These are phyloP conservation scores for Isoetes taiwanensis DNA, from an alignment of 75 land plant species.

Conservation along the genomic window DNA sequence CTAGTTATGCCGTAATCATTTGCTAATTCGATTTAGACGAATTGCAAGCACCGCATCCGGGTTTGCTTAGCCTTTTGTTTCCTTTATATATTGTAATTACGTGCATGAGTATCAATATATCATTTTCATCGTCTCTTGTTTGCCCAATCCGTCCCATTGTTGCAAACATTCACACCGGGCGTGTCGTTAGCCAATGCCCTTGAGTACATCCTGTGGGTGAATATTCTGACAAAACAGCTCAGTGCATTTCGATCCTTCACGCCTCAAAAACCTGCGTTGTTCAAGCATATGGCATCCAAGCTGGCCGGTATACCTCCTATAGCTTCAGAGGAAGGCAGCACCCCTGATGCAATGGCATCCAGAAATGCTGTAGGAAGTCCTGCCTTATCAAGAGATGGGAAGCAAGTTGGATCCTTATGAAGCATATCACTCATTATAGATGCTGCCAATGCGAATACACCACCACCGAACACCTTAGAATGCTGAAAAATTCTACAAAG, in stretches of 20 bases:
- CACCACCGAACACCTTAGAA: slow-evolving; percentile 94
- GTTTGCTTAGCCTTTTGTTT: too few relatives aligned
- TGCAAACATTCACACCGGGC: too few relatives aligned
- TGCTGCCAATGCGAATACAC: slow-evolving; percentile 84
- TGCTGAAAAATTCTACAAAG: slow-evolving; percentile 62
- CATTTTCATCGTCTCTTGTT: too few relatives aligned
- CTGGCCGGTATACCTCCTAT: slow-evolving; percentile 78
- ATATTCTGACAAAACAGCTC: slow-evolving; percentile 79
- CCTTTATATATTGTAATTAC: too few relatives aligned
- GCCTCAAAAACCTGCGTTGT: slow-evolving; percentile 63
- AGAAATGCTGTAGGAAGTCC: slow-evolving; percentile 80
- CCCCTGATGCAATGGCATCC: slow-evolving; percentile 70
- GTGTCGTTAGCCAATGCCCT: slow-evolving; percentile 61
- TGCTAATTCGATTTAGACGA: too few relatives aligned
- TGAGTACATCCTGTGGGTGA: slow-evolving; percentile 63
- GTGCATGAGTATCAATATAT: too few relatives aligned
- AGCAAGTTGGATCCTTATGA: slow-evolving; percentile 96
- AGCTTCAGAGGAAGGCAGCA: slow-evolving; percentile 76
- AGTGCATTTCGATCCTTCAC: slow-evolving; percentile 76
- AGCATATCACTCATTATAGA: slow-evolving; percentile 95
- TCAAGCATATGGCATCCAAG: slow-evolving; percentile 86
- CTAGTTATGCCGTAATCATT: too few relatives aligned
- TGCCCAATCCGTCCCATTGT: too few relatives aligned
- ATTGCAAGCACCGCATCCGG: too few relatives aligned
- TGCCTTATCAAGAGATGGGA: slow-evolving; percentile 62